These are phyloP conservation scores for Auxenochlorella pyrenoidosa DNA, from an alignment of 139 green algal species.

Conservation along the genomic window DNA sequence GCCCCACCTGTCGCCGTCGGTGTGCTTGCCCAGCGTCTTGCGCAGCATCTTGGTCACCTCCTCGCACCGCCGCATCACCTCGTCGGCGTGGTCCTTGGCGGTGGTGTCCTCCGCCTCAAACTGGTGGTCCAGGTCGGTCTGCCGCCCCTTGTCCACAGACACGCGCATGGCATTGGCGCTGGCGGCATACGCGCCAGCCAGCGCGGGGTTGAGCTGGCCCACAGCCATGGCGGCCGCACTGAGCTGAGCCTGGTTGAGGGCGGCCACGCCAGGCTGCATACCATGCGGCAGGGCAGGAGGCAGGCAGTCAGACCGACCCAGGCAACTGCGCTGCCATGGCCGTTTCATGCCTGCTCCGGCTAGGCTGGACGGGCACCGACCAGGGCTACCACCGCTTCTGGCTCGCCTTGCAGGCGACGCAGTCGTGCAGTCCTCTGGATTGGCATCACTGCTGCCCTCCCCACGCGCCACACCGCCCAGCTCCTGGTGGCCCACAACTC, in stretches of 20 bases:
- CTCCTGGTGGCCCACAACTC: background rate
- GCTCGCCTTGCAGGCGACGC: too few species aligned
- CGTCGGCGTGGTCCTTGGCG: slow-evolving; percentile 45
- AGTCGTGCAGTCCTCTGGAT: too few species aligned
- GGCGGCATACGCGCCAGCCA: background rate
- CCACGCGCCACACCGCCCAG: background rate
- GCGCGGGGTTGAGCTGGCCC: slow-evolving; percentile 2
- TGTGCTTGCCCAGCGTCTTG: slow-evolving; percentile 39
- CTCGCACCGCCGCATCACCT: slow-evolving; percentile 60
- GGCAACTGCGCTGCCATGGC: background rate
- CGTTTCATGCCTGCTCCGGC: too few species aligned
- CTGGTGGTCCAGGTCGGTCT: slow-evolving; percentile 27
- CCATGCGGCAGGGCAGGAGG: too few species aligned
- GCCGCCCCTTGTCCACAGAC: slow-evolving; percentile 43
- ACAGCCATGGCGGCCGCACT: too few species aligned
- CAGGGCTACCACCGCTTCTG: too few species aligned
- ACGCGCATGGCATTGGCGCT: slow-evolving; percentile 38
- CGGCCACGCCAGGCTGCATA: background rate
- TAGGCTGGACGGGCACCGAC: too few species aligned
- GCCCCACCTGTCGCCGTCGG: slow-evolving; percentile 33
- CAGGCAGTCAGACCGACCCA: background rate
- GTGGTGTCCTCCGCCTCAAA: slow-evolving; percentile 51
- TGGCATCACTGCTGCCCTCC: too few species aligned
- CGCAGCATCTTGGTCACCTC: slow-evolving; percentile 51
- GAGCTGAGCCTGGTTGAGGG: background rate